Evolutionary conservation across 768 basidiomycete genomes (phyloP), one percentile per base, ranked within the genome.

Genomic region (Rhodocollybia butyracea): DNA sequence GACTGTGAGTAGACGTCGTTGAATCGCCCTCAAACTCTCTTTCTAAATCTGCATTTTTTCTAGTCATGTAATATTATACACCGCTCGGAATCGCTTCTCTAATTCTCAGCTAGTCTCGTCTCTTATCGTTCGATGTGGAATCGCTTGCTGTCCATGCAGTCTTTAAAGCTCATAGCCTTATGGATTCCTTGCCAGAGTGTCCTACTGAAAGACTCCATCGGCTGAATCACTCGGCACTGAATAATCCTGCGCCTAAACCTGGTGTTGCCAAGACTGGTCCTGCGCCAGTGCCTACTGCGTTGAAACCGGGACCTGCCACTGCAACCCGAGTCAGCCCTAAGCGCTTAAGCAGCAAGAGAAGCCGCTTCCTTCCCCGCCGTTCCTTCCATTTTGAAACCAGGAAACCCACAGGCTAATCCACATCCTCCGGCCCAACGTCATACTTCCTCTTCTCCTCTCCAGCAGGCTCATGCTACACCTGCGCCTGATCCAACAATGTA

Each of bases 181-280:
- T n/a, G n/a, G n/a, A n/a, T n/a, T n/a, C n/a, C n/a, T n/a, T n/a
- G n/a, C n/a, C n/a, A n/a, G n/a, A n/a, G n/a, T n/a, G n/a, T n/a
- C 76, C 79, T 19, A 70, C 76, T 3, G 83, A 85, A 50, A 73
- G 83, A 39, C 67, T 85, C 38, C 68, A 72, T 24, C 77, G 78
- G n/a, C 76, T 79, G 11, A 27, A 57, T 36, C 64, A 68, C 19
- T 17, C 27, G 27, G 24, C 36, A n/a, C 11, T 39, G 17, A 3
- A 6, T 5, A 51, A 26, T 17, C 21, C 36, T 15, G 32, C 5
- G 4, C 46, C 46, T 22, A 24, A 12, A 3, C 27, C 46, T 1
- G 13, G 27, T 34, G 24, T 29, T 13, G 5, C n/a, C 2, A 48
- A 24, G 26, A 17, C 48, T 7, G 48, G 48, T 22, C 77, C 76